Percentiles rank a stretch among this genome's conserved stretches.
phyloP scores from a whole-genome alignment of 495 filamentous ascomycete genomes.

The Letharia lupina region DNA sequence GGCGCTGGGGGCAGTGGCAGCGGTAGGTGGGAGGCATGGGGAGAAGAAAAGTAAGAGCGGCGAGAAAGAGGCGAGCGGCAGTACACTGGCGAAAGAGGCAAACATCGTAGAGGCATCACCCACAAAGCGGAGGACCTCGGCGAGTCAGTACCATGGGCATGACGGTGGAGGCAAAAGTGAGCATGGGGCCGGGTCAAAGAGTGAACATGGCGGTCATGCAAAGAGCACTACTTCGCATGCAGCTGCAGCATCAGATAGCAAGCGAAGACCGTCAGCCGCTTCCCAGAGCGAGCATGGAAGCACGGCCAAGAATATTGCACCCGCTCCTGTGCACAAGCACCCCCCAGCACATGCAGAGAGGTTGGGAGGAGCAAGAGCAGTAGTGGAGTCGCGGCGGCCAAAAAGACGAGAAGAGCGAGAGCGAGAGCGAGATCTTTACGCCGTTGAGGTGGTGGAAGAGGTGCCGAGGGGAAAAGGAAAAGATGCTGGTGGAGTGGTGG shows the following conservation, averaged over 20 bases:
- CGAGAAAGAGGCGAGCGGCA: background rate
- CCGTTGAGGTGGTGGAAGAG: constrained; percentile 7
- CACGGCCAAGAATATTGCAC: background rate
- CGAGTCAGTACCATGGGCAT: background rate
- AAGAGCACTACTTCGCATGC: background rate
- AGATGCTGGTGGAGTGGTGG: background rate
- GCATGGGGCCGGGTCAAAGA: background rate
- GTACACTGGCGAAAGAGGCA: constrained; percentile 1
- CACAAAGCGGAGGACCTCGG: constrained; percentile 1
- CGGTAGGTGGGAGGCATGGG: background rate
- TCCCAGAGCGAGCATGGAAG: background rate
- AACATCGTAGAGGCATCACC: background rate
- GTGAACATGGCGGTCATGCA: constrained; percentile 1
- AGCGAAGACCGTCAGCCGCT: background rate
- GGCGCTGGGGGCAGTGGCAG: background rate
- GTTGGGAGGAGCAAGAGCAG: background rate
- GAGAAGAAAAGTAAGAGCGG: background rate
- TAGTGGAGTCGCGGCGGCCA: background rate
- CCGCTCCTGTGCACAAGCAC: background rate
- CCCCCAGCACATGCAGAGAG: background rate
- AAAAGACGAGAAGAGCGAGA: background rate
- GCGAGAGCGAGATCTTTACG: background rate
- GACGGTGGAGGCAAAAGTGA: background rate
- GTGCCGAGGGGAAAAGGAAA: background rate
- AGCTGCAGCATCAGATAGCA: background rate